phyloP scores from a whole-genome alignment of 176 grass and related monocot species.

The Raddia guianensis region DNA sequence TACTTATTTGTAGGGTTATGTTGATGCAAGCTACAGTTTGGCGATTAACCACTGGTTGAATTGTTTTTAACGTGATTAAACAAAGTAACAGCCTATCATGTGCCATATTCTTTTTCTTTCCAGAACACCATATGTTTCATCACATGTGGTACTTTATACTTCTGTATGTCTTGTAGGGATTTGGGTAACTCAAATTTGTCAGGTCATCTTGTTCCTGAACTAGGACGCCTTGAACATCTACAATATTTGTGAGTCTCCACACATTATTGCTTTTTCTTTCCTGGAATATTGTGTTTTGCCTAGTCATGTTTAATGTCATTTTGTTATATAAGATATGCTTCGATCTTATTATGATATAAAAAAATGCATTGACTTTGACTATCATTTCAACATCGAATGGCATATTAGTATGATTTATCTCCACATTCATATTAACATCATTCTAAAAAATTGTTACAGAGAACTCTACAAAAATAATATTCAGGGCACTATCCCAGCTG shows the following conservation, averaged over 20 bases:
- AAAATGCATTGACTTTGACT: neutral
- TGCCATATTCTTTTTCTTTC: neutral
- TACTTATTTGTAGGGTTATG: neutral
- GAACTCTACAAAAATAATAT: constrained; percentile 86
- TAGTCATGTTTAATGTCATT: neutral
- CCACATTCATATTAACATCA: neutral
- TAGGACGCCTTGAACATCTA: constrained; percentile 67
- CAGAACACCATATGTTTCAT: neutral
- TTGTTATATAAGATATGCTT: neutral
- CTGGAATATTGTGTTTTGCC: neutral
- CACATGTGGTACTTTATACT: neutral
- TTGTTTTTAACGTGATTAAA: neutral
- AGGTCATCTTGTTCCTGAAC: constrained; percentile 64
- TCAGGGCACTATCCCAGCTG: constrained; percentile 61
- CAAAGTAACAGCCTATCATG: neutral
- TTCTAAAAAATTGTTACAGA: constrained; percentile 43
- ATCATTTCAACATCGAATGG: neutral
- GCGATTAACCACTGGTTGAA: neutral
- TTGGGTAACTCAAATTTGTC: constrained; percentile 84
- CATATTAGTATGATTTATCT: neutral
- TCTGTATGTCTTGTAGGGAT: constrained; percentile 52
- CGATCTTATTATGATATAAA: neutral
- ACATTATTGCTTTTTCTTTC: neutral
- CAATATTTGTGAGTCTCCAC: constrained; percentile 69
- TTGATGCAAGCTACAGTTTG: constrained; percentile 18